A percentile compares a stretch with the other conserved stretches of the same genome.
phyloP scores from a whole-genome alignment of 306 rosid genomes.

The Acacia crassicarpa region DNA sequence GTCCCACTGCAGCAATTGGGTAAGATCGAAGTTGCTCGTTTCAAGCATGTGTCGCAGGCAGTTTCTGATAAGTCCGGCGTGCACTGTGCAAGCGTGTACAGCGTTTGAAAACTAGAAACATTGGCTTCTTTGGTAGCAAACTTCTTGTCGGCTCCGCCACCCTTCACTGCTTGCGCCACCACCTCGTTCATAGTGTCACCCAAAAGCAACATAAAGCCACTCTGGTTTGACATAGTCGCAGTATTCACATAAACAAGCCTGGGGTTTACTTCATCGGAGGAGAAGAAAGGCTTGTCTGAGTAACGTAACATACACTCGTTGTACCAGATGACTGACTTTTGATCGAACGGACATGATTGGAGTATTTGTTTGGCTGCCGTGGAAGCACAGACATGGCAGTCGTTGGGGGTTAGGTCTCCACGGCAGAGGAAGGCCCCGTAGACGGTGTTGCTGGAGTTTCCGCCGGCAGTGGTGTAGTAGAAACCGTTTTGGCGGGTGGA shows the following conservation, averaged over 20 bases:
- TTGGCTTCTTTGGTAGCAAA: conserved; percentile 31
- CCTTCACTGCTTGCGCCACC: background rate
- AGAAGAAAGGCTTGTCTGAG: conserved; percentile 26
- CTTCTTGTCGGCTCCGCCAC: conserved; percentile 29
- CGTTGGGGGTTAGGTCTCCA: conserved; percentile 14
- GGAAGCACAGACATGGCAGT: conserved; percentile 30
- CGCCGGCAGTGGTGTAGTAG: conserved; percentile 7
- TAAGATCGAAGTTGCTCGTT: background rate
- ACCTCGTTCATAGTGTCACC: background rate
- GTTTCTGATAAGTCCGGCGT: conserved; percentile 29
- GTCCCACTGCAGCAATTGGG: conserved; percentile 16
- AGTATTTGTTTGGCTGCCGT: conserved; percentile 2
- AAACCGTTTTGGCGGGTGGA: conserved; percentile 19
- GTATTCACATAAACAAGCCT: no score
- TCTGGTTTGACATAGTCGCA: no score
- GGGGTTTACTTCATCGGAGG: background rate
- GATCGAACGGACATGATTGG: background rate
- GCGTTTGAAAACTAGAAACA: background rate
- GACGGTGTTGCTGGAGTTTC: background rate
- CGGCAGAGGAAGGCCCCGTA: conserved; percentile 38
- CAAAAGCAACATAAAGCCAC: background rate
- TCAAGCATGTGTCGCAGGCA: conserved; percentile 19
- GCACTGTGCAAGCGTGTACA: conserved; percentile 40
- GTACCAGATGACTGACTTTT: conserved; percentile 32
- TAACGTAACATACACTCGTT: conserved; percentile 40